Evolutionary conservation across 2,329 filamentous ascomycete genomes (phyloP).

Genomic region (Alternaria tenuissima): DNA sequence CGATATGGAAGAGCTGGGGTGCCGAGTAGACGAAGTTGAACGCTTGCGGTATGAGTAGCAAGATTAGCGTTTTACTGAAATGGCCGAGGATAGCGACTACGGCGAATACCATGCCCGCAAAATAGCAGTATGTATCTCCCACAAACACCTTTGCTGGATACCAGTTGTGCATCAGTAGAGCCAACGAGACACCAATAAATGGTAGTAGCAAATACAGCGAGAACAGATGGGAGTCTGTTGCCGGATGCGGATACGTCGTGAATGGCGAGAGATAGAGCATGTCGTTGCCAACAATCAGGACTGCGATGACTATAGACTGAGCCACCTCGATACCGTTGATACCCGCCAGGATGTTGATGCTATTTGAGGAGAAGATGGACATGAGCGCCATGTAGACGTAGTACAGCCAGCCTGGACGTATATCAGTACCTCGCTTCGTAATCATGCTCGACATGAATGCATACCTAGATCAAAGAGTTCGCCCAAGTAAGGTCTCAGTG

Average conservation of each 20-base stretch:
- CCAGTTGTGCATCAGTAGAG: constrained; percentile 91
- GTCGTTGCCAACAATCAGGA: constrained; percentile 86
- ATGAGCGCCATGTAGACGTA: constrained; percentile 97
- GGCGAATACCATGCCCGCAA: constrained; percentile 98
- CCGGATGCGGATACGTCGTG: constrained; percentile 84
- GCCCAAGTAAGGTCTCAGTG: constrained; percentile 83
- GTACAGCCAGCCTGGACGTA: constrained; percentile 65
- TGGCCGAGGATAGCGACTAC: constrained; percentile 96
- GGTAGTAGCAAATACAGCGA: constrained; percentile 93
- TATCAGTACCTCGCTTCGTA: constrained; percentile 22
- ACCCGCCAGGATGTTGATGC: constrained; percentile 99
- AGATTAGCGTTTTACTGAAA: constrained; percentile 94
- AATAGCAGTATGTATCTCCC: constrained; percentile 99
- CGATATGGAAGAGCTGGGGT: constrained; percentile 87
- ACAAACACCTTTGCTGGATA: constrained; percentile 96
- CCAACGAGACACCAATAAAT: constrained; percentile 90
- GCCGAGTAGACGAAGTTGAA: constrained; percentile 96
- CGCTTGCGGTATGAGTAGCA: constrained; percentile 91
- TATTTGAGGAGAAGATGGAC: constrained; percentile 97
- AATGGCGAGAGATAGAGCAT: constrained; percentile 79
- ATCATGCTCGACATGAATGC: background rate
- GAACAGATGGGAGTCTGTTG: constrained; percentile 94
- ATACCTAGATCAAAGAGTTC: constrained; percentile 79
- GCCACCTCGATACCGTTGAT: constrained; percentile 98
- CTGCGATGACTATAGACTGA: constrained; percentile 89